Conservation (phyloP, 495 filamentous ascomycete species). For the Symbiotaphrina buchneri region DNA sequence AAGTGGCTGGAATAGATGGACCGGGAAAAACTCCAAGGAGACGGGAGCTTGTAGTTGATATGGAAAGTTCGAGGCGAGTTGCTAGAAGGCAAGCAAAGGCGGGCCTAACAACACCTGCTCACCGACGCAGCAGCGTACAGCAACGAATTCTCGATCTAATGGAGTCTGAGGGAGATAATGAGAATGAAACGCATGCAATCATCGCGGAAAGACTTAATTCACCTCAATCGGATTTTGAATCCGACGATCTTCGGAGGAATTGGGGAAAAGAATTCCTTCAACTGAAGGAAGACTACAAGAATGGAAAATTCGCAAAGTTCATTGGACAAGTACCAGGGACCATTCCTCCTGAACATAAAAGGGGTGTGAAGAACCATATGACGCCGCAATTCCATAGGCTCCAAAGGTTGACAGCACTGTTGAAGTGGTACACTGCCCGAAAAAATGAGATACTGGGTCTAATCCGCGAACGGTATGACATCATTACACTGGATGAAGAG, state of each 20-base stretch:
- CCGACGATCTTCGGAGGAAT: too few species aligned
- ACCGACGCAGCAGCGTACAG: too few species aligned
- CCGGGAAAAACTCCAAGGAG: conserved; percentile 4
- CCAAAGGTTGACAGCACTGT: background rate
- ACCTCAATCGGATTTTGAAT: too few species aligned
- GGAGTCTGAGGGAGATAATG: too few species aligned
- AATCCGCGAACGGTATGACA: background rate
- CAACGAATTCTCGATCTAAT: too few species aligned
- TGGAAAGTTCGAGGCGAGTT: conserved; percentile 15
- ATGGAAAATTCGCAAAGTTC: conserved; percentile 5
- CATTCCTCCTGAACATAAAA: too few species aligned
- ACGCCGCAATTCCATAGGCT: background rate
- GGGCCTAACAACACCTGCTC: conserved; percentile 8
- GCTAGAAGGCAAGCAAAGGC: conserved; percentile 14
- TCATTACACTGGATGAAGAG: background rate
- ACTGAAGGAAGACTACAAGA: conserved; percentile 7
- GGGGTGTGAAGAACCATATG: background rate
- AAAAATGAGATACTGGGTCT: background rate
- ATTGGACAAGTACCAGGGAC: conserved; percentile 2
- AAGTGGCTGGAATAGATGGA: conserved; percentile 17
- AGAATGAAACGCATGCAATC: too few species aligned
- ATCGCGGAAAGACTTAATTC: too few species aligned
- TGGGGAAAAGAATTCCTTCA: conserved; percentile 10
- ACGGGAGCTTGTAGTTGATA: conserved; percentile 13
- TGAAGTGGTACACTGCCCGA: background rate